Evolutionary conservation across 805 yeast genomes (phyloP).

Genomic region (Kuraishia borneana): DNA sequence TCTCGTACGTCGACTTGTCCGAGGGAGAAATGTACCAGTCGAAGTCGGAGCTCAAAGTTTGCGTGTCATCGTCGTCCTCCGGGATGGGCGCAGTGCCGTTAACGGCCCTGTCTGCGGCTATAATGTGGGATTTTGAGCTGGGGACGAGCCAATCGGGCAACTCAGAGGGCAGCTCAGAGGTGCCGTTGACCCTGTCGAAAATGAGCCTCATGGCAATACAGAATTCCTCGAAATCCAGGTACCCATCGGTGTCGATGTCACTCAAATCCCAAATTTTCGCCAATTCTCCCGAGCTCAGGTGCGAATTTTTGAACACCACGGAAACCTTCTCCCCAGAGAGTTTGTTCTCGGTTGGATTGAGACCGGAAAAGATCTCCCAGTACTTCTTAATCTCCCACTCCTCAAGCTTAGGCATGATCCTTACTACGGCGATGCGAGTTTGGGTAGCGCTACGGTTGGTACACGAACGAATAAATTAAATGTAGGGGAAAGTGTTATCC

Average conservation of each 20-base stretch:
- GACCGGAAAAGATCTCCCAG: constrained; percentile 94
- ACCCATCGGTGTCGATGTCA: constrained; percentile 89
- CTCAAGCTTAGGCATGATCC: constrained; percentile 56
- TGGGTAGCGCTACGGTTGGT: neutral
- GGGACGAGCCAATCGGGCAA: constrained; percentile 94
- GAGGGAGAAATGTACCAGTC: constrained; percentile 96
- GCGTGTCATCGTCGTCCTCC: constrained; percentile 54
- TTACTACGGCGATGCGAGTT: neutral
- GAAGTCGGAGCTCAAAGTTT: constrained; percentile 51
- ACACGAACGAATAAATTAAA: neutral
- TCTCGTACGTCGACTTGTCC: constrained; percentile 69
- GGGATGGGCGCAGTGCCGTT: constrained; percentile 14
- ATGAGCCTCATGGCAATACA: constrained; percentile 95
- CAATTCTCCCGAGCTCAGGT: constrained; percentile 65
- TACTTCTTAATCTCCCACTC: constrained; percentile 95
- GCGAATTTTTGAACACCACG: constrained; percentile 81
- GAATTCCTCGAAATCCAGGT: constrained; percentile 92
- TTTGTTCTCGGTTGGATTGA: constrained; percentile 71
- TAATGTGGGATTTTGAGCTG: constrained; percentile 71
- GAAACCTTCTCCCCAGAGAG: constrained; percentile 78
- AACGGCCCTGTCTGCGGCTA: constrained; percentile 74
- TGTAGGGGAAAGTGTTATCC: neutral
- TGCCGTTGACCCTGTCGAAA: constrained; percentile 81
- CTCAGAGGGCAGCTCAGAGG: constrained; percentile 45
- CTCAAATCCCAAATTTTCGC: constrained; percentile 84